A percentile compares a stretch with the other conserved stretches of the same genome.
Conservation (phyloP, 116 monocot genomes). For the Zostera marina region DNA sequence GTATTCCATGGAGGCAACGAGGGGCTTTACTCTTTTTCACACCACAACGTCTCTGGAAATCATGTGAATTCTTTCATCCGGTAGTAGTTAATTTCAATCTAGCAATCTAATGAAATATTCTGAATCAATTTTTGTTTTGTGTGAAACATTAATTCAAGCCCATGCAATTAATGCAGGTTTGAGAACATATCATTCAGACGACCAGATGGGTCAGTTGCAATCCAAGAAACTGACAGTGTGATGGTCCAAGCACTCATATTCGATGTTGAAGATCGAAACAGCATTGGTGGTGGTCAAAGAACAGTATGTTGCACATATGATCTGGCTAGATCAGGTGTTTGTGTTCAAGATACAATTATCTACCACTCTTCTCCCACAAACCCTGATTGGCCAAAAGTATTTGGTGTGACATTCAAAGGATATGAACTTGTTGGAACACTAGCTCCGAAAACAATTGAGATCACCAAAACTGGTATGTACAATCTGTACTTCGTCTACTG, state of each 20-base stretch:
- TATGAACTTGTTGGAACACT: slow-evolving; percentile 34
- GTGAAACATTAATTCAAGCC: too few relatives aligned
- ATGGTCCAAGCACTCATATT: slow-evolving; percentile 74
- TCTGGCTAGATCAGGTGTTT: slow-evolving; percentile 69
- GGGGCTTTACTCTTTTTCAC: slow-evolving; percentile 52
- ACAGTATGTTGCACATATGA: slow-evolving; percentile 88
- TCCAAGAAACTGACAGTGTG: slow-evolving; percentile 20
- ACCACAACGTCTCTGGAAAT: slow-evolving; percentile 11
- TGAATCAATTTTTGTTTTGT: background rate
- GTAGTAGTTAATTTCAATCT: slow-evolving; percentile 12
- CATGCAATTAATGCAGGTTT: too few relatives aligned
- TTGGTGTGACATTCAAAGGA: slow-evolving; percentile 41
- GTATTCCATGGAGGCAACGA: slow-evolving; percentile 75
- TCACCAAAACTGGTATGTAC: slow-evolving; percentile 84
- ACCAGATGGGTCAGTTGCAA: slow-evolving; percentile 27
- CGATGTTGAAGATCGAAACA: slow-evolving; percentile 68
- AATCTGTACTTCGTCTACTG: slow-evolving; percentile 85
- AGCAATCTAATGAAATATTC: background rate
- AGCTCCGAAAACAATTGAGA: slow-evolving; percentile 39
- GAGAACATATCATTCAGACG: slow-evolving; percentile 65
- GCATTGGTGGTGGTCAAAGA: slow-evolving; percentile 72
- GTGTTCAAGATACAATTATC: slow-evolving; percentile 49
- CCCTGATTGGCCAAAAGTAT: slow-evolving; percentile 57
- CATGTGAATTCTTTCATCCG: slow-evolving; percentile 60
- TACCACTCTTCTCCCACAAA: slow-evolving; percentile 45